Base-by-base conservation (phyloP, 2,329 filamentous ascomycete genomes). In the Verticillium dahliae region DNA sequence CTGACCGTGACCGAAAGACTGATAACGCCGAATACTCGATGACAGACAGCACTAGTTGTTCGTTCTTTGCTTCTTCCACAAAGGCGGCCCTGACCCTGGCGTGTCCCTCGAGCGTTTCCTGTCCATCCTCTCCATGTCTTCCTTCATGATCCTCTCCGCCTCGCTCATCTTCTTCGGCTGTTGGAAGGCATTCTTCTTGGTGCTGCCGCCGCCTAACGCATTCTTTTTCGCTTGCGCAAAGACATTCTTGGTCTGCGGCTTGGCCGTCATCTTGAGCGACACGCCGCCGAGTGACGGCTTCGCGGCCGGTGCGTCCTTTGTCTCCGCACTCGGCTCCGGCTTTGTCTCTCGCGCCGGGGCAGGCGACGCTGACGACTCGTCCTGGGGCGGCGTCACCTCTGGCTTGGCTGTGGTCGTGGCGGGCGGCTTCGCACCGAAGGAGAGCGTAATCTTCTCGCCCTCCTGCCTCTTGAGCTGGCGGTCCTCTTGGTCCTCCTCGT, bases 101-200 rank as follows among this genome's bases (percentile, higher is more conserved):
- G 71, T 71, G 10, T 80, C 82, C 57, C 85, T 78, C 38, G 80
- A 75, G 61, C 88, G 80, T 71, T 92, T 92, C 65, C 83, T 81
- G 68, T 92, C 89, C 74, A 91, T 92, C 65, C 83, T 80, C 68
- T 92, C 89, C 74, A 91, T 82, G 70, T 93, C 90, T 68, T 90
- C 89, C 74, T 89, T 91, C 92, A 96, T 97, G 69, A 95, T 96
- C 60, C 89, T 84, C 75, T 94, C 92, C 3, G 88, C 89, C 71
- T 96, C 91, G 69, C 90, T 94, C 84, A 96, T 94, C 69, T 90
- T 95, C 80, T 90, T 92, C 1, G 86, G 87, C 60, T 83, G 83
- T 64, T 86, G 85, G 11, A 80, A 81, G 37, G 77, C 68, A 1
- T 73, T 65, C 74, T 91, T 91, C 4, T 82, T 77, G 3, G 81